These are phyloP conservation scores for Boletus rubroflammeus DNA, from an alignment of 768 basidiomycete genomes.

Conservation along the genomic window DNA sequence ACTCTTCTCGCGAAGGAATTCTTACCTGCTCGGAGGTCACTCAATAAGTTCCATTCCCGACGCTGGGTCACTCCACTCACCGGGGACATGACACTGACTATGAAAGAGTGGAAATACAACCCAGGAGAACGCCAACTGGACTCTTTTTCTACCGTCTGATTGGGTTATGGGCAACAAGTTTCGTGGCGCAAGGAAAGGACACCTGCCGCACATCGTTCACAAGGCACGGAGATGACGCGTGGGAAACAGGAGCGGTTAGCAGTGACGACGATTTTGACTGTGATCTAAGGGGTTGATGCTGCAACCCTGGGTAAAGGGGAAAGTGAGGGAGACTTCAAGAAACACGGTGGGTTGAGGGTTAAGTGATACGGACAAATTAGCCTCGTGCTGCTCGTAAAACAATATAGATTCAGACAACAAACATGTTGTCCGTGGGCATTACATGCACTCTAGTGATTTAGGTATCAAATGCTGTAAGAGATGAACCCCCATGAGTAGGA, in stretches of 20 bases:
- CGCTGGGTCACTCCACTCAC: conserved; percentile 18
- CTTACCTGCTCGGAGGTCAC: conserved; percentile 24
- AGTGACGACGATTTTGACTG: conserved; percentile 3
- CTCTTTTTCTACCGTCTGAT: conserved; percentile 29
- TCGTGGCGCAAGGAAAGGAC: conserved; percentile 11
- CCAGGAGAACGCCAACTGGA: neutral
- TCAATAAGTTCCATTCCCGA: conserved; percentile 1
- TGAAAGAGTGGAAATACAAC: conserved; percentile 9
- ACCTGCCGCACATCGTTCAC: conserved; percentile 12
- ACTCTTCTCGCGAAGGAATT: conserved; percentile 37
- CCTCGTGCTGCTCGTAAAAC: conserved; percentile 11
- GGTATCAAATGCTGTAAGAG: neutral
- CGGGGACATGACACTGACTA: conserved; percentile 24
- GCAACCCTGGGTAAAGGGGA: conserved; percentile 33
- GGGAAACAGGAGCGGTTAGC: conserved; percentile 3
- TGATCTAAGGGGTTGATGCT: conserved; percentile 1
- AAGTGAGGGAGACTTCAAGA: conserved; percentile 6
- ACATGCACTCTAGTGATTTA: neutral
- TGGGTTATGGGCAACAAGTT: conserved; percentile 32
- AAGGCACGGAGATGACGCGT: conserved; percentile 12
- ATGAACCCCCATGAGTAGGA: conserved; percentile 3
- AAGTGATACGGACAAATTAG: conserved; percentile 1
- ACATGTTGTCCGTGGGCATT: neutral
- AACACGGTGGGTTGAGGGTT: conserved; percentile 30
- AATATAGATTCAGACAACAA: conserved; percentile 1